Evolutionary conservation across 768 basidiomycete genomes (phyloP), one percentile per base, ranked within the genome.

Genomic region (Polyporus arcularius): DNA sequence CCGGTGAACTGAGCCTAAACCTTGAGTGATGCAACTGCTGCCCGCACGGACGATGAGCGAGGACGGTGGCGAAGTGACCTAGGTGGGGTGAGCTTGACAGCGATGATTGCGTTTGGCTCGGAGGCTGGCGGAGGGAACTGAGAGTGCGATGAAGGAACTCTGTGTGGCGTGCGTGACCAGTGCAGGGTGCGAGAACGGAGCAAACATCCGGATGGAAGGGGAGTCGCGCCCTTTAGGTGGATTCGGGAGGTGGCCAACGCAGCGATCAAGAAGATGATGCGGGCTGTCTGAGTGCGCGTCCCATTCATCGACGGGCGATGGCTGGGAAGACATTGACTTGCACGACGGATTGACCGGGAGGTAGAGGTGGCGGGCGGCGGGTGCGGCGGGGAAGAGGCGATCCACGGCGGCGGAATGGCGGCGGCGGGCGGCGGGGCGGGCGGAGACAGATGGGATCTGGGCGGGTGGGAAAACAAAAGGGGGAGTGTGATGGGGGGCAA

Each of bases 401-500:
- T 26, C 21, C 21, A 26, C 21, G 21, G 21, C 21, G 21, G 21
- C 21, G 21, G 21, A 26, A 26, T 26, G 21, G 21, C 21, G 21
- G 42, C 15, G 42, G 14, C 42, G 42, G 40, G 18, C 46, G 12
- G 26, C 21, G 18, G 21, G 46, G 46, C 6, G 46, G 5, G 26
- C 12, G 46, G 9, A 28, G 46, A 48, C 46, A 9, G 46, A 43
- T 56, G 54, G 52, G 60, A 61, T 61, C 41, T 40, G 52, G 42
- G 28, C 48, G 49, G 39, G 59, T 53, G 49, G 54, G 54, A 60
- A 48, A 55, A 40, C 35, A 35, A 53, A 59, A 54, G 52, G 58
- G 52, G 53, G 28, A 49, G 53, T 43, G 51, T 62, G 61, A 62
- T 62, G 62, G 54, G 21, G 43, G 26, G 31, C 62, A 63, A 63